Percentiles rank a stretch among this genome's conserved stretches.
Evolutionary conservation across 208 protist species (phyloP).

Genomic region (Herpetomonas samuelpessoai): DNA sequence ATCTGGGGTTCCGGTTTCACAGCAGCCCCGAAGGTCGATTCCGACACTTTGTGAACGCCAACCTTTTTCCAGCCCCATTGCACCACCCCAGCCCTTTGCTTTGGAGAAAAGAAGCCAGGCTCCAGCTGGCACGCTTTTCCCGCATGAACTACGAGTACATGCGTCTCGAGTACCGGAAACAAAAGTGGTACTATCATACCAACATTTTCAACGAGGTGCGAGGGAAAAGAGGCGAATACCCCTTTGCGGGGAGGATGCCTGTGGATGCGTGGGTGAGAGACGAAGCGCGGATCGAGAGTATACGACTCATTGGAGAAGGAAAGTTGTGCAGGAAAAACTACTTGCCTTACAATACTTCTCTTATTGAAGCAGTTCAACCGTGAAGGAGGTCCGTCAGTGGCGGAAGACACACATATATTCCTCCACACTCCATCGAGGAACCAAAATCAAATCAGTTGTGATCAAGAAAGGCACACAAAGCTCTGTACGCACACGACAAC

Average conservation of each 20-base stretch:
- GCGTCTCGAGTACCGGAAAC: slow-evolving; percentile 20
- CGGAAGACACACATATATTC: too few relatives aligned
- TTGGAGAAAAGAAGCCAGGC: slow-evolving; percentile 9
- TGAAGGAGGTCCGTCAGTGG: too few relatives aligned
- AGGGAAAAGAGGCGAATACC: background rate
- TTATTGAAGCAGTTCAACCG: too few relatives aligned
- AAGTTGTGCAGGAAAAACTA: background rate
- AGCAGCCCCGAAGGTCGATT: slow-evolving; percentile 8
- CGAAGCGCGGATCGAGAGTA: background rate
- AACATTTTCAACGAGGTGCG: background rate
- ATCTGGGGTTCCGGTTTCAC: slow-evolving; percentile 28
- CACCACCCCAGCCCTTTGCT: slow-evolving; percentile 6
- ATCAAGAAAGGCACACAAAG: too few relatives aligned
- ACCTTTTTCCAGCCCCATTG: slow-evolving; percentile 8
- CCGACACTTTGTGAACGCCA: slow-evolving; percentile 22
- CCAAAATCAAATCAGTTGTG: too few relatives aligned
- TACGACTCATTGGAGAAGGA: background rate
- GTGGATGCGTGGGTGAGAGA: background rate
- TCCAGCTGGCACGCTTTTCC: slow-evolving; percentile 1
- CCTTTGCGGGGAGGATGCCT: background rate
- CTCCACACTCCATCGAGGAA: too few relatives aligned
- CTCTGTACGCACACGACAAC: too few relatives aligned
- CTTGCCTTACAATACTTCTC: background rate
- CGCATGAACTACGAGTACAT: slow-evolving; percentile 26
- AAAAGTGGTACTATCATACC: background rate